Base-by-base conservation (phyloP, 495 filamentous ascomycete species). In the Penicillium subrubescens region DNA sequence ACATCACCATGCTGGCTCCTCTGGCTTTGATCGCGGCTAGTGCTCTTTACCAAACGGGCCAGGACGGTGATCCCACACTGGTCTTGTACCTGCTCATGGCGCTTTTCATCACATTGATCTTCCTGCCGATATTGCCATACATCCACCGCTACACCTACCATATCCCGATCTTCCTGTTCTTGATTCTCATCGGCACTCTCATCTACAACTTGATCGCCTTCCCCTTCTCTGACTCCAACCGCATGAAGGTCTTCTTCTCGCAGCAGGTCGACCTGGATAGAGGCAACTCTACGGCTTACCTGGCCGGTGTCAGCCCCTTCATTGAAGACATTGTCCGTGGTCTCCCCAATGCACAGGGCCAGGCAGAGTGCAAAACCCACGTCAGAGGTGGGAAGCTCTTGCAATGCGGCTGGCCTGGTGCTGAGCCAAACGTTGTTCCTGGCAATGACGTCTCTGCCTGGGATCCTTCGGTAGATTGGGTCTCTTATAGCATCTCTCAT, bases 131-230 rank as follows among this genome's bases (percentile, higher is more conserved):
- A 15, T 82, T 87, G 0, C 95, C 95, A 0, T 97, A 94, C 68
- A 84, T 96, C 23, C 94, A 98, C 74, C 90, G 94, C 34, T 87
- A 92, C 67, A 92, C 88, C 12, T 90, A 90, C 68, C 92, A 96
- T 62, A 79, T 98, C 37, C 94, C 95, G 5, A 73, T 88, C 0
- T 87, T 94, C 66, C 71, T 97, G 23, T 81, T 96, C 52, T 73
- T 89, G 10, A 79, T 97, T 33, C 91, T 93, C 63, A 64, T 86
- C 44, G 91, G 84, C 31, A 97, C 93, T 14, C 74, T 94, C 34
- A 86, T 94, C 68, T 98, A 96, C 81, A 97, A 95, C 72, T 86
- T 97, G 12, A 77, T 82, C 25, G 94, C 91, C 7, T 97, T 97
- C 75, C 95, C 95, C 1, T 98, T 97, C 79, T 92, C 92, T 1